Evolutionary conservation across 495 filamentous ascomycete genomes (phyloP).

Genomic region (Aspergillus egyptiacus): DNA sequence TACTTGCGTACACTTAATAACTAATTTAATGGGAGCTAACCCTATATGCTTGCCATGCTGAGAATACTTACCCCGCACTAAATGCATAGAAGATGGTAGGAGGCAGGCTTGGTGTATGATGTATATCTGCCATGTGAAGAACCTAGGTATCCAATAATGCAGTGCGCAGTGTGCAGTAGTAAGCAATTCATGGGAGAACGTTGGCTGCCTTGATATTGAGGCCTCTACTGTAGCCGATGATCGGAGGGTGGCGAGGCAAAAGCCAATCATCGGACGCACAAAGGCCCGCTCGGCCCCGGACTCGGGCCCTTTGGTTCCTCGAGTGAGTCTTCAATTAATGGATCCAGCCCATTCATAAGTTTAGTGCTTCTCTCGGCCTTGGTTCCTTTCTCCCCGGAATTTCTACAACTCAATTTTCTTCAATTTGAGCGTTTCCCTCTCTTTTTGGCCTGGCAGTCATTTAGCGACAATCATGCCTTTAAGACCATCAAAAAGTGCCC

Average conservation of each 20-base stretch:
- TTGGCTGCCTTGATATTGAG: background rate
- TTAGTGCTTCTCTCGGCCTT: slow-evolving; percentile 12
- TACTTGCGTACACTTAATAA: too few species aligned
- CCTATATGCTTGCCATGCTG: too few species aligned
- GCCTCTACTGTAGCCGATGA: slow-evolving; percentile 19
- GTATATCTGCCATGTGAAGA: background rate
- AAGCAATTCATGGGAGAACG: slow-evolving; percentile 1
- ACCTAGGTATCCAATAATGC: background rate
- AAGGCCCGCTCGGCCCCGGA: slow-evolving; percentile 14
- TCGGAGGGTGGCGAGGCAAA: slow-evolving; percentile 27
- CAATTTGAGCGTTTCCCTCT: slow-evolving; percentile 19
- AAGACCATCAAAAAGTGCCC: slow-evolving; percentile 43
- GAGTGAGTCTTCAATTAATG: slow-evolving; percentile 10
- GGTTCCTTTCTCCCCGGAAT: slow-evolving; percentile 13
- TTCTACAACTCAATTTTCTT: slow-evolving; percentile 20
- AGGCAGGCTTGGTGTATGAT: too few species aligned
- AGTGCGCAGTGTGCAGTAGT: too few species aligned
- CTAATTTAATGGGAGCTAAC: too few species aligned
- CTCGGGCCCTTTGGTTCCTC: slow-evolving; percentile 5
- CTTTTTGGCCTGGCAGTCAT: slow-evolving; percentile 32
- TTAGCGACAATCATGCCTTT: slow-evolving; percentile 42
- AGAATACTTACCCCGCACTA: background rate
- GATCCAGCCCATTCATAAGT: slow-evolving; percentile 21
- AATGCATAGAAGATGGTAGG: background rate
- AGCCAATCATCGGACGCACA: slow-evolving; percentile 26